Base-by-base conservation (phyloP, 352 stramenopile species). In the Globisporangium perplexum region DNA sequence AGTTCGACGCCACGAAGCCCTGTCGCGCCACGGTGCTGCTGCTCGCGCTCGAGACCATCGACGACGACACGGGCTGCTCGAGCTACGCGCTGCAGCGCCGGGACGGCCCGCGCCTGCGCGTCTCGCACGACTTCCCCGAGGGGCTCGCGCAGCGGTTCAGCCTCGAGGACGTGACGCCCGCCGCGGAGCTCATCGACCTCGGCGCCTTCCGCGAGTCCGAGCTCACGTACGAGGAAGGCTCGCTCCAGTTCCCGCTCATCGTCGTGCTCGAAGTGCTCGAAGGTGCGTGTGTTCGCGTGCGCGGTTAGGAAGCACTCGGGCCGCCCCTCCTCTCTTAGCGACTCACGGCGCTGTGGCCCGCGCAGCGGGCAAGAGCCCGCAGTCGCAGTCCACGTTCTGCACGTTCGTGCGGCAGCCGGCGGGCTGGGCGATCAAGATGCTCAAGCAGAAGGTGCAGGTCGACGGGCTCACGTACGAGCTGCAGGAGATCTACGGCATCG, bases 401-500 rank as follows among this genome's bases (percentile, higher is more conserved):
- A 88, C 77, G 23, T 89, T 94, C 50, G 52, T 66, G 11, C 76
- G 73, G 60, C 72, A 72, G 59, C 54, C 63, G 23, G 69, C 60
- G 23, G 50, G 59, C 14, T 89, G 72, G 69, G 60, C 71, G 26
- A 56, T 90, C 62, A 89, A 90, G 60, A 71, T 92, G 57, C 65
- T 94, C 57, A 94, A 94, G 57, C 83, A 94, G 50, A 93, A 94
- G 60, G 80, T 92, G 35, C 59, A 78, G 57, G 60, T 73, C 15
- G 70, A 90, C 20, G 78, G 76, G 2, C 49, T 90, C 55, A 90
- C 82, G 7, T 94, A 94, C 65, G 82, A 94, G 59, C 65, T 94
- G 22, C 84, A 93, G 65, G 84, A 94, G 63, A 92, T 94, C 51
- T 94, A 94, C 55, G 84, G 84, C 31, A 92, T 94, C 47, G 80